Base-by-base conservation (phyloP, 1,139 yeast genomes). In the Scheffersomyces lignicola region DNA sequence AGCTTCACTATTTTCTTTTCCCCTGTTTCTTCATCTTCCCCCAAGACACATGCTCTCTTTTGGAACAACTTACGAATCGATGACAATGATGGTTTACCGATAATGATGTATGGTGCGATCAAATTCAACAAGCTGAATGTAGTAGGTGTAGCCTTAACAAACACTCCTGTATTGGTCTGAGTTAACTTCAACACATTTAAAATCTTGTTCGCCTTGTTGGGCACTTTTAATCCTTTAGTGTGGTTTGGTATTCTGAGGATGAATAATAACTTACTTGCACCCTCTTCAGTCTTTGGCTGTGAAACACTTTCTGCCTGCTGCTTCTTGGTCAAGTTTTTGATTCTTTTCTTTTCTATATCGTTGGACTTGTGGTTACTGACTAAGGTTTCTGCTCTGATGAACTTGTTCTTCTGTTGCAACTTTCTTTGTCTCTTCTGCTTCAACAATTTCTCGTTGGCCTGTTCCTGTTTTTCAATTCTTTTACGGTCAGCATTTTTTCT, bases 401-500 rank as follows among this genome's bases (percentile, higher is more conserved):
- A 84, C 55, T 73, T 80, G 34, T 60, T 61, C 29, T 45, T 37
- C 32, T 63, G 56, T 53, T 66, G 65, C 38, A 62, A 62, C 36
- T 61, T 60, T 35, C 59, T 64, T 16, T 37, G 31, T 47, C 63
- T 65, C 48, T 65, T 69, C 47, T 65, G 66, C 35, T 58, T 56
- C 20, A 49, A 47, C 24, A 50, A 51, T 32, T 51, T 54, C 40
- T 58, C 59, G 38, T 58, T 60, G 33, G 64, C 65, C 37, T 65
- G 64, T 39, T 70, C 83, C 52, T 79, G 86, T 52, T 78, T 80
- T 51, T 78, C 81, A 40, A 83, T 52, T 56, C 89, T 75, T 49
- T 80, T 69, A 57, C 83, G 69, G 54, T 84, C 90, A 42, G 81
- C 83, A 54, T 83, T 78, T 65, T 83, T 84, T 62, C 94, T 78